phyloP scores from a whole-genome alignment of 169 alveolate species.

The Eimeria tenella region DNA sequence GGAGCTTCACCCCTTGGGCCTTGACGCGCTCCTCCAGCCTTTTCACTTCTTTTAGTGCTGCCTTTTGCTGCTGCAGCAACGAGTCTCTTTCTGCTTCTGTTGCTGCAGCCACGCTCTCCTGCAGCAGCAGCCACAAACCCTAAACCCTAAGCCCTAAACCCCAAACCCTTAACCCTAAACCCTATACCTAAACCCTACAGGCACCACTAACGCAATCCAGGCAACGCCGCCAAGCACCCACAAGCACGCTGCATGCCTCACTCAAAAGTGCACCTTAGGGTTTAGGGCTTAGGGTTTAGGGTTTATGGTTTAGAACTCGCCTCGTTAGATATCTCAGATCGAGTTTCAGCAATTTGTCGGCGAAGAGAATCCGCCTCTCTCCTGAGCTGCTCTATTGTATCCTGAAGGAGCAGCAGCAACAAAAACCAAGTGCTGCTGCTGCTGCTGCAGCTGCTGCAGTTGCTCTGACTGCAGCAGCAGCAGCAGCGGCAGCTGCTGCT shows the following conservation, averaged over 20 bases:
- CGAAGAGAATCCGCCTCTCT: not conserved
- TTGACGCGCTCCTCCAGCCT: conserved; percentile 11
- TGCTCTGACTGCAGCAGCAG: not conserved
- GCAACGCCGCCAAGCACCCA: not conserved
- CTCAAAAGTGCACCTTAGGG: not conserved
- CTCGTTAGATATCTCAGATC: conserved; percentile 19
- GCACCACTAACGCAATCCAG: not conserved
- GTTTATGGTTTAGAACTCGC: conserved; percentile 9
- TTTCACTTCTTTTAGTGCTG: conserved; percentile 20
- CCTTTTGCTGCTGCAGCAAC: conserved; percentile 54
- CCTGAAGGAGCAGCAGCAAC: not conserved
- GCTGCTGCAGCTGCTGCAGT: conserved; percentile 13
- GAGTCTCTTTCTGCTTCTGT: conserved; percentile 39
- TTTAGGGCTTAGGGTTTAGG: conserved; percentile 16
- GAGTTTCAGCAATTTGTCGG: conserved; percentile 15
- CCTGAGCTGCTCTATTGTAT: conserved; percentile 35
- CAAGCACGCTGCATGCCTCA: not conserved
- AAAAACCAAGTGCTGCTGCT: not conserved
- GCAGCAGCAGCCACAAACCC: conserved; percentile 18
- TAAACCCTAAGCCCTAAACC: not conserved
- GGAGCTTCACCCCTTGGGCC: conserved; percentile 35
- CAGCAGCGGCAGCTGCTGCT: not conserved
- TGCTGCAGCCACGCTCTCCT: conserved; percentile 51
- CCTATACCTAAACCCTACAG: not conserved
- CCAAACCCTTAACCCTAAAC: not conserved